Evolutionary conservation across 495 filamentous ascomycete genomes (phyloP), one percentile per base, ranked within the genome.

Genomic region (Letharia columbiana): DNA sequence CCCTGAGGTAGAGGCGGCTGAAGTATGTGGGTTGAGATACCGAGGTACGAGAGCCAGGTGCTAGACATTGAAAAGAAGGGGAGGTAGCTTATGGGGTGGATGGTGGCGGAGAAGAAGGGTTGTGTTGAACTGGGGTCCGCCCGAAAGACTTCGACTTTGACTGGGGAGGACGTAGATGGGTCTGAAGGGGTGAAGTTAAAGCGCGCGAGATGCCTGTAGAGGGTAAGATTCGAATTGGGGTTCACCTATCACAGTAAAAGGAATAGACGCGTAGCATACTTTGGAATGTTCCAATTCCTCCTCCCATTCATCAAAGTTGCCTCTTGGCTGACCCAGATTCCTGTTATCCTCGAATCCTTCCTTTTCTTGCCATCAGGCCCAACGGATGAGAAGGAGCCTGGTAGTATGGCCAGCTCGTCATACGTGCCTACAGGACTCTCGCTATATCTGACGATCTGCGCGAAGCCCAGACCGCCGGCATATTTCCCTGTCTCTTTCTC

Each of bases 211-310:
- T 82, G 81, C 54, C 69, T 70, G 23, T 28, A 50, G n/a, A 23
- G 10, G 37, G 4, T 6, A 50, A 8, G 8, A 23, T 50, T 49
- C 23, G 8, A 9, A 10, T 45, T 13, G 33, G 39, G 10, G 12
- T n/a, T n/a, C 33, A 35, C 28, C 9, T 8, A n/a, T 63, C 12
- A 9, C 15, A 37, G 37, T 20, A 45, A 7, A 59, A 23, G 12
- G 13, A 8, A 11, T n/a, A 49, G 10, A 59, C 3, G 1, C 50
- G 18, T 50, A 52, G 5, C 35, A 62, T 62, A 68, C 69, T 83
- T 83, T 13, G 81, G 80, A 50, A 82, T 78, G 71, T 82, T 83
- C 80, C 80, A 83, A 64, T 80, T 79, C 75, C 66, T 68, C 61
- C 77, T 61, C 54, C 81, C 81, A 68, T 83, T 82, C 68, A 73